Evolutionary conservation across 2,329 filamentous ascomycete genomes (phyloP).

Genomic region (Colletotrichum liriopes): DNA sequence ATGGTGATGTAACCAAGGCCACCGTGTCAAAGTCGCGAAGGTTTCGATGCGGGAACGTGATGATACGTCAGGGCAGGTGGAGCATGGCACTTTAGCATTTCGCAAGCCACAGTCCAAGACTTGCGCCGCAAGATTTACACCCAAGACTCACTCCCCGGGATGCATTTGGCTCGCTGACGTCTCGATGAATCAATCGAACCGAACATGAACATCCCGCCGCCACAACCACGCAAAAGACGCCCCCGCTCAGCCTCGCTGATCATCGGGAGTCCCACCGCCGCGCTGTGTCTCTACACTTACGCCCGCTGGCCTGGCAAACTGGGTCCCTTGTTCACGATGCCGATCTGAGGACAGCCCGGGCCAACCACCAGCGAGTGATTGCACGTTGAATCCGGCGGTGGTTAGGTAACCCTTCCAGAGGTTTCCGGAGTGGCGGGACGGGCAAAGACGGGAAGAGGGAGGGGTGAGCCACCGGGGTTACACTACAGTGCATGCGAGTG

Average conservation of each 20-base stretch:
- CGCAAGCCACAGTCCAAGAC: constrained; percentile 23
- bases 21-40: constrained; percentile 36
- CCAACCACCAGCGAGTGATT: not conserved
- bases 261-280: constrained; percentile 8
- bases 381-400: not conserved
- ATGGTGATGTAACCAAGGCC: constrained; percentile 33
- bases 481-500: too few species aligned
- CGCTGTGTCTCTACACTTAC: not conserved
- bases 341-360: not conserved
- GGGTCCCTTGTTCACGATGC: not conserved
- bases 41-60: constrained; percentile 9
- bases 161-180: not conserved
- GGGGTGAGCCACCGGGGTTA: not conserved
- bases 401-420: constrained; percentile 22
- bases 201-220: not conserved
- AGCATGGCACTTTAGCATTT: constrained; percentile 28
- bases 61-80: constrained; percentile 8
- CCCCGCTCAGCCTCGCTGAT: constrained; percentile 30
- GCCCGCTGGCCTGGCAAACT: not conserved
- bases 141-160: not conserved
- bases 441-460: not conserved
- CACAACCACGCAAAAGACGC: not conserved
- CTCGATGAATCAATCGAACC: not conserved
- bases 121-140: not conserved
- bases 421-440: constrained; percentile 15